A percentile compares a stretch with the other conserved stretches of the same genome.
Conservation (phyloP, 331 rosid species). For the Saraca asoca region DNA sequence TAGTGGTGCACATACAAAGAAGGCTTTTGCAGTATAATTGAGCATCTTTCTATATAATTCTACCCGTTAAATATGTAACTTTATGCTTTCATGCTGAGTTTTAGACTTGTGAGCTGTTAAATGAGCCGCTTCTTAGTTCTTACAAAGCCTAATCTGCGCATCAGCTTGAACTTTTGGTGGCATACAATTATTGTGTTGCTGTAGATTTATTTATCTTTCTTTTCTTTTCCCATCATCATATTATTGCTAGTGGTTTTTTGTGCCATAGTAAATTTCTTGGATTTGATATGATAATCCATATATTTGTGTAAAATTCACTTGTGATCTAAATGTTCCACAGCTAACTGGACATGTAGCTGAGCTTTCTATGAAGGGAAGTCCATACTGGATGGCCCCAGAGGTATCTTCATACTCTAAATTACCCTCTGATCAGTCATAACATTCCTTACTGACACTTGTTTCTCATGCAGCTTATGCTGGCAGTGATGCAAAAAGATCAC, state of each 20-base stretch:
- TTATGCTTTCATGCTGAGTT: neutral
- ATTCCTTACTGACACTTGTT: constrained; percentile 32
- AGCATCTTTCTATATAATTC: neutral
- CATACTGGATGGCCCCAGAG: constrained; percentile 92
- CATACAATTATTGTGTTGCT: neutral
- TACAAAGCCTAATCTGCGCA: neutral
- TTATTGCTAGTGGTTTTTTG: constrained; percentile 16
- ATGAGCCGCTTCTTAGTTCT: constrained; percentile 2
- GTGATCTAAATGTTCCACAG: constrained; percentile 44
- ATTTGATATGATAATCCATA: constrained; percentile 7
- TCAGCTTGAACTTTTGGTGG: constrained; percentile 1
- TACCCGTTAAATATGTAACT: constrained; percentile 15
- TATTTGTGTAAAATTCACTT: constrained; percentile 23
- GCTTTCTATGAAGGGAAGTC: constrained; percentile 79
- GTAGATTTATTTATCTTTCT: neutral
- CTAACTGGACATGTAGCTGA: constrained; percentile 56
- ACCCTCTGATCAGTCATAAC: constrained; percentile 1
- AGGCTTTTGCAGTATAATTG: neutral
- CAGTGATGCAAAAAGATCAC: constrained; percentile 64
- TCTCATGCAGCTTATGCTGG: constrained; percentile 63
- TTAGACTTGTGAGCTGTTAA: neutral
- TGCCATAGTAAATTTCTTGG: neutral
- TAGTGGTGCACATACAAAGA: neutral
- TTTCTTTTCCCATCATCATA: neutral
- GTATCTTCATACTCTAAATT: constrained; percentile 41